Percentiles rank a stretch among this genome's conserved stretches.
phyloP scores from a whole-genome alignment of 768 basidiomycete species.

The Tulasnella sp. region DNA sequence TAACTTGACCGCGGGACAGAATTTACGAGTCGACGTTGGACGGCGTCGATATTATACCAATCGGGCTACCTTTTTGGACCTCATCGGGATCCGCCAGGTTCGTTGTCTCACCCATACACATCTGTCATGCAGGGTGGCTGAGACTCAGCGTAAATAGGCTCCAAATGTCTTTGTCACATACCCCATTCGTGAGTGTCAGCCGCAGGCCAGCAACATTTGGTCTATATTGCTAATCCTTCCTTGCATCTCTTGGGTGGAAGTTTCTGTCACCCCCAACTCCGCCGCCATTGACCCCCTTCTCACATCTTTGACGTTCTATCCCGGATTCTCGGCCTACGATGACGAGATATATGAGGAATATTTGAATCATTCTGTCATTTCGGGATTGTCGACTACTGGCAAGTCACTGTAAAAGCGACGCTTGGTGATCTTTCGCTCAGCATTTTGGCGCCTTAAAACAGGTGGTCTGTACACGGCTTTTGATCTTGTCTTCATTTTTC shows the following conservation, averaged over 20 bases:
- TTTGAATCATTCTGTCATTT: not conserved
- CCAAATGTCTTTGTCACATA: not conserved
- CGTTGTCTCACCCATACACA: not conserved
- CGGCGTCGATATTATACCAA: not conserved
- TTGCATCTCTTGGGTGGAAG: not conserved
- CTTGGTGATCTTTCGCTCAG: not conserved
- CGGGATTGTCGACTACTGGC: not conserved
- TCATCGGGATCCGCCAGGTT: not conserved
- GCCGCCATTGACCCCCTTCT: not conserved
- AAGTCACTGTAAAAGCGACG: not conserved
- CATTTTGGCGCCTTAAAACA: not conserved
- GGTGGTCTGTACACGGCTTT: not conserved
- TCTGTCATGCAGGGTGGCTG: not conserved
- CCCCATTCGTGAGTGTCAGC: not conserved
- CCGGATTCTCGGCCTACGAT: not conserved
- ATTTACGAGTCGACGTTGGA: not conserved
- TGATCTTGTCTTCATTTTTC: not conserved
- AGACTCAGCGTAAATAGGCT: not conserved
- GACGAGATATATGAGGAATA: constrained; percentile 4
- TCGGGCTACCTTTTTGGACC: not conserved
- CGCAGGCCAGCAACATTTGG: too few species aligned
- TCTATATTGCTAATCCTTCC: not conserved
- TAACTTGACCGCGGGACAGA: not conserved
- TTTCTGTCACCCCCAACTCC: not conserved
- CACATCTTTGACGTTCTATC: not conserved